phyloP scores from a whole-genome alignment of 495 filamentous ascomycete species.

The Aspergillus cristatus region DNA sequence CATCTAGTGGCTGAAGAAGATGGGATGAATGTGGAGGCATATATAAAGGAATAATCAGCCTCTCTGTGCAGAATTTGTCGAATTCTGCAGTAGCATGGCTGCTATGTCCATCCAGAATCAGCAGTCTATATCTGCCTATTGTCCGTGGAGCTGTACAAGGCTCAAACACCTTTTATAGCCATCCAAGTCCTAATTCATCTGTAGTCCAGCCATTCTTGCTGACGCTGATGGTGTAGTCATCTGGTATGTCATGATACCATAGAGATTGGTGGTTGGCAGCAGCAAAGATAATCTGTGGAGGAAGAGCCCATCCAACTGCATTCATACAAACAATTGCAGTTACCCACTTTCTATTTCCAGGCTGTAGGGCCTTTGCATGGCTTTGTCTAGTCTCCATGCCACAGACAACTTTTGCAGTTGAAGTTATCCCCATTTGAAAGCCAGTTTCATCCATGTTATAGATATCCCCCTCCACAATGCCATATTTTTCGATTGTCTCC shows the following conservation, averaged over 20 bases:
- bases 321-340: constrained; percentile 13
- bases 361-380: constrained; percentile 4
- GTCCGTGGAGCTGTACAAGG: constrained; percentile 11
- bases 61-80: constrained; percentile 11
- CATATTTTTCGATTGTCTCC: constrained; percentile 19
- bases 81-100: constrained; percentile 19
- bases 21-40: constrained; percentile 13
- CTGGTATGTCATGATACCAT: constrained; percentile 12
- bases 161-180: constrained; percentile 13
- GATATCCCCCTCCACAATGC: constrained; percentile 21
- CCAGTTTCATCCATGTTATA: constrained; percentile 39
- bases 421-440: constrained; percentile 17
- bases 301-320: constrained; percentile 9
- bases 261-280: constrained; percentile 9
- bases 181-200: constrained; percentile 14
- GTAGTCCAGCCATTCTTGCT: constrained; percentile 18
- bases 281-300: constrained; percentile 15
- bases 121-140: constrained; percentile 15
- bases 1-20: constrained; percentile 20
- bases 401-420: constrained; percentile 11
- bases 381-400: constrained; percentile 8
- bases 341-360: constrained; percentile 11
- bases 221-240: constrained; percentile 6
- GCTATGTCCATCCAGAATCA: constrained; percentile 24
- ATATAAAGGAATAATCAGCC: constrained; percentile 15